These are phyloP conservation scores for Podospora pseudocomata DNA, from an alignment of 495 filamentous ascomycete species.

Conservation along the genomic window DNA sequence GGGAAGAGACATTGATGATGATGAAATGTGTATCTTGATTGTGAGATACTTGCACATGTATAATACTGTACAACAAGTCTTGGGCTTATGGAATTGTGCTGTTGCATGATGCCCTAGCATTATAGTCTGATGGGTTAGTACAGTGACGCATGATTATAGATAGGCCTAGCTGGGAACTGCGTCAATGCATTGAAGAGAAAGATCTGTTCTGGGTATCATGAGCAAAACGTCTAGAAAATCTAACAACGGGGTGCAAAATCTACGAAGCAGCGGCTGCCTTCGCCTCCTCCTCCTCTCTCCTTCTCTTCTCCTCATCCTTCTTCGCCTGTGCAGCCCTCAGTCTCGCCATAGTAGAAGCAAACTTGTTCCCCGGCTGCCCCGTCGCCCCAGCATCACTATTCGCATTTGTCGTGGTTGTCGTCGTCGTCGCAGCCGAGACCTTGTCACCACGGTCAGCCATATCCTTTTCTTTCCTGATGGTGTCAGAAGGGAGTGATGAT, in stretches of 20 bases:
- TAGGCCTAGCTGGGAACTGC: too few species aligned
- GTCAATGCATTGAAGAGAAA: neutral
- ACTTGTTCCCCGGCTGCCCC: conserved; percentile 21
- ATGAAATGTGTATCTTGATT: too few species aligned
- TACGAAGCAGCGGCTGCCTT: neutral
- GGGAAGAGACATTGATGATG: neutral
- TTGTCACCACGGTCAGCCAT: conserved; percentile 34
- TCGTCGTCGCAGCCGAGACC: conserved; percentile 1
- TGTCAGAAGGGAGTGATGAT: neutral
- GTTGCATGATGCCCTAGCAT: too few species aligned
- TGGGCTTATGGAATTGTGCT: too few species aligned
- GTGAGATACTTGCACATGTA: too few species aligned
- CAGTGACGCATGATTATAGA: too few species aligned
- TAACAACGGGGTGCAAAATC: neutral
- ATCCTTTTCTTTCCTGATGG: conserved; percentile 16
- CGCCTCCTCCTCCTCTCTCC: conserved; percentile 11
- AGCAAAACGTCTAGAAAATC: neutral
- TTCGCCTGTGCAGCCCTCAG: conserved; percentile 41
- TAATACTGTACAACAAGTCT: too few species aligned
- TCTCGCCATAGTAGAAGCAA: conserved; percentile 40
- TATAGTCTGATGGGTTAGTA: too few species aligned
- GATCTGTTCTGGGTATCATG: neutral
- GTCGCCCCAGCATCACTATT: conserved; percentile 2
- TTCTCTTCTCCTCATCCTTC: conserved; percentile 29
- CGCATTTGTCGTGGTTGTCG: neutral